Percentiles rank a stretch among this genome's conserved stretches.
Conservation (phyloP, 2,329 filamentous ascomycete genomes). For the Lecanosticta acicola region DNA sequence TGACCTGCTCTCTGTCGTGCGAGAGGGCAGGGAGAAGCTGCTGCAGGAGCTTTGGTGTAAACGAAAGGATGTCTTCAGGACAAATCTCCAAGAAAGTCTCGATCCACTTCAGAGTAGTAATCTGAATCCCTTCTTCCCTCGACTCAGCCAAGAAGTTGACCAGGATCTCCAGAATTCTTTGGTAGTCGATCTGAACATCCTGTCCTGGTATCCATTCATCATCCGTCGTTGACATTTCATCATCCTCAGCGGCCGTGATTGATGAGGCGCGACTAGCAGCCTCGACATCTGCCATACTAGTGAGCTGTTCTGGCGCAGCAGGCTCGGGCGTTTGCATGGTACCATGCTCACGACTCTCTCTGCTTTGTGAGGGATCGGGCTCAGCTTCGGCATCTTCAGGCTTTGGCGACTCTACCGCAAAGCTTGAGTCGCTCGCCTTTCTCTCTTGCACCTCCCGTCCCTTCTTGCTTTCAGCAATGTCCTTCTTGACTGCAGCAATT, state of each 20-base stretch:
- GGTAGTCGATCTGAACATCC: conserved; percentile 90
- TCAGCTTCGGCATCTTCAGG: conserved; percentile 45
- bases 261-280: conserved; percentile 53
- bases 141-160: conserved; percentile 83
- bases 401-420: conserved; percentile 9
- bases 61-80: conserved; percentile 90
- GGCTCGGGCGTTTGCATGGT: conserved; percentile 12
- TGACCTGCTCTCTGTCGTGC: conserved; percentile 81
- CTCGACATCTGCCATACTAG: conserved; percentile 34
- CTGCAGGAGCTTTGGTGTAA: conserved; percentile 85
- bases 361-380: conserved; percentile 15
- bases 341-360: conserved; percentile 18
- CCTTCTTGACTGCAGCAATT: conserved; percentile 86
- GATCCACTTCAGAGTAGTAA: conserved; percentile 91
- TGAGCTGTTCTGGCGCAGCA: background rate
- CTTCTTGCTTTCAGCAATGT: conserved; percentile 79
- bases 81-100: conserved; percentile 96
- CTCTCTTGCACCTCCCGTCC: conserved; percentile 45
- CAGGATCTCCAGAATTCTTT: conserved; percentile 84
- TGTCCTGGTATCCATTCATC: conserved; percentile 97
- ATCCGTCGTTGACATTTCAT: conserved; percentile 50
- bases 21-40: conserved; percentile 92
- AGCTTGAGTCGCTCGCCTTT: conserved; percentile 24
- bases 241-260: conserved; percentile 50
- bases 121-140: conserved; percentile 79